phyloP scores from a whole-genome alignment of 306 rosid genomes.

The cucumber (Cucumis sativus) region Cucumber_9930_V3 NC_026655.2:12790501-12791000 shows the following conservation, averaged over 20 bases:
- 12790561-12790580: constrained; percentile 33
- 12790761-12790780: neutral
- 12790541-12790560: constrained; percentile 54
- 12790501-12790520: constrained; percentile 97
- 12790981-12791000: constrained; percentile 3
- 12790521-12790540: constrained; percentile 75
- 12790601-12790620: constrained; percentile 72
- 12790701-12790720: neutral
- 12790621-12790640: constrained; percentile 58
- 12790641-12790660: neutral
- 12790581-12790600: constrained; percentile 25
- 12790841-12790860: neutral
- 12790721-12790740: no score
- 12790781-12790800: neutral
- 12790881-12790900: constrained; percentile 42
- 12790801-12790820: neutral
- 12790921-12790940: constrained; percentile 13
- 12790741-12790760: neutral
- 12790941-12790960: constrained; percentile 12
- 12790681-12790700: neutral
- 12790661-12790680: neutral
- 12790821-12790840: no score
- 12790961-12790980: constrained; percentile 3
- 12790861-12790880: neutral
- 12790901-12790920: constrained; percentile 32